Percentiles rank a stretch among this genome's conserved stretches.
These are phyloP conservation scores for Bathelium albidoporum DNA, from an alignment of 495 filamentous ascomycete genomes.

Conservation along the genomic window DNA sequence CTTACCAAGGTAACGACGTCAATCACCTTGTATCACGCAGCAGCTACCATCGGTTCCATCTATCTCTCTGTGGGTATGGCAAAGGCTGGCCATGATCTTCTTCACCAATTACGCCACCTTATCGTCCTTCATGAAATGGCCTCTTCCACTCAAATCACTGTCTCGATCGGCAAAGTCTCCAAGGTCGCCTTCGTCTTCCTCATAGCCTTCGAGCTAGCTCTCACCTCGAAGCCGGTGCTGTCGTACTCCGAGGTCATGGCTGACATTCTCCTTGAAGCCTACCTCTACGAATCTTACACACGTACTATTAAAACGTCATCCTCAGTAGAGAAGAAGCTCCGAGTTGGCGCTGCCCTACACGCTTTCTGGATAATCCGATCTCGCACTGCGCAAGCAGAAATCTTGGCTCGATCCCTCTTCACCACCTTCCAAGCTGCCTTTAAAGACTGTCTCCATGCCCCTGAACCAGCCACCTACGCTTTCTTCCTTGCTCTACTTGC, in stretches of 20 bases:
- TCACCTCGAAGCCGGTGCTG: neutral
- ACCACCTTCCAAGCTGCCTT: neutral
- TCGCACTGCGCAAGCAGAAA: neutral
- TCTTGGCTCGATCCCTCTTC: neutral
- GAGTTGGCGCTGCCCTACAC: neutral
- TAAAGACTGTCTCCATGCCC: neutral
- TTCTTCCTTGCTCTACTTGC: neutral
- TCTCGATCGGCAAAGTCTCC: neutral
- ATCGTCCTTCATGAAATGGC: neutral
- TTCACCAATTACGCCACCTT: neutral
- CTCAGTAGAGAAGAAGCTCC: neutral
- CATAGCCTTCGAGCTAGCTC: neutral
- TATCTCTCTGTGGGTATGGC: neutral
- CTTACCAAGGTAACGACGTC: neutral
- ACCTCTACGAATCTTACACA: neutral
- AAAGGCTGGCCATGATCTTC: neutral
- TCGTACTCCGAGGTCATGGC: neutral
- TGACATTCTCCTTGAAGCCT: neutral
- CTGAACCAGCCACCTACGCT: neutral
- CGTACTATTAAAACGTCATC: neutral
- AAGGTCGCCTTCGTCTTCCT: slow-evolving; percentile 1
- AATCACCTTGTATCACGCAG: neutral
- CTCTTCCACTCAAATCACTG: neutral
- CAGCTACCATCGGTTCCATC: neutral
- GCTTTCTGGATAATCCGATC: neutral